phyloP scores from a whole-genome alignment of 176 grass and related monocot genomes.

The Oryza meyeriana region DNA sequence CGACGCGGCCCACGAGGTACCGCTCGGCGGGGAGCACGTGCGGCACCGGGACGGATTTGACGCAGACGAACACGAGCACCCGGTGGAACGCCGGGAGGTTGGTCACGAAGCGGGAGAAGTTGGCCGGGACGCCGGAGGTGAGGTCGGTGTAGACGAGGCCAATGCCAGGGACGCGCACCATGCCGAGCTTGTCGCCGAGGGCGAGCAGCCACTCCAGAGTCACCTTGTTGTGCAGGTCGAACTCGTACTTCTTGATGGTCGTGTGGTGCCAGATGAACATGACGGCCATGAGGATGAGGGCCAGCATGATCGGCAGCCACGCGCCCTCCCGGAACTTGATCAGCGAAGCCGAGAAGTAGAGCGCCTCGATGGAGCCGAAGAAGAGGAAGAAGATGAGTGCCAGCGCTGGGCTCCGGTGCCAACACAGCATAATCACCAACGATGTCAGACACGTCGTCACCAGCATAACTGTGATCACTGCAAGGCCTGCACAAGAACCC shows the following conservation, averaged over 20 bases:
- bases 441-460: constrained; percentile 87
- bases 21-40: constrained; percentile 83
- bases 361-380: constrained; percentile 82
- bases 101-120: constrained; percentile 95
- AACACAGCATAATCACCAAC: constrained; percentile 88
- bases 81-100: constrained; percentile 96
- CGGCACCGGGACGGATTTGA: constrained; percentile 83
- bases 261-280: constrained; percentile 97
- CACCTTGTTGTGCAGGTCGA: constrained; percentile 91
- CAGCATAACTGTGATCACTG: constrained; percentile 95
- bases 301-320: constrained; percentile 77
- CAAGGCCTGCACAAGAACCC: constrained; percentile 48
- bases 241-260: constrained; percentile 95
- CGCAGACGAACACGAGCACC: constrained; percentile 90
- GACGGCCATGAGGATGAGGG: constrained; percentile 66
- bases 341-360: constrained; percentile 95
- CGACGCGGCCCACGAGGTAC: constrained; percentile 93
- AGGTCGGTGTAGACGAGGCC: constrained; percentile 96
- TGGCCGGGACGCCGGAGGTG: constrained; percentile 82
- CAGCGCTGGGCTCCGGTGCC: constrained; percentile 61
- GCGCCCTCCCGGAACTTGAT: constrained; percentile 93
- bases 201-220: constrained; percentile 89
- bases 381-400: constrained; percentile 78
- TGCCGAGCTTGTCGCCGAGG: constrained; percentile 73
- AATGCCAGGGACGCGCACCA: constrained; percentile 93